Conservation (phyloP, 2,329 filamentous ascomycete species). For the Gremmenia infestans region DNA sequence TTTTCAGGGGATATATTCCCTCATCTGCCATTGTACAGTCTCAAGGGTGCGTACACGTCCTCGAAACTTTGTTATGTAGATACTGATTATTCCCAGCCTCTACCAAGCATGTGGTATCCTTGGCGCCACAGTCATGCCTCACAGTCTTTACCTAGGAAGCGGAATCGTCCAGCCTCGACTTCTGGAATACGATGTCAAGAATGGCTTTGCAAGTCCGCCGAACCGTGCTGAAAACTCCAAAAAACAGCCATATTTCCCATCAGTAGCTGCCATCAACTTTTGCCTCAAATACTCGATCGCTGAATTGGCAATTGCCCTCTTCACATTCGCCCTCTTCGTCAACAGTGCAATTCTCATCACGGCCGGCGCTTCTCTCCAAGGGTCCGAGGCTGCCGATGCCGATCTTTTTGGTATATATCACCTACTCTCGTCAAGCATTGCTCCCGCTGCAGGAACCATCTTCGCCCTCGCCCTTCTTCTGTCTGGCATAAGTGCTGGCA, state of each 20-base stretch:
- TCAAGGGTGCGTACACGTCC: constrained; percentile 39
- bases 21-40: constrained; percentile 53
- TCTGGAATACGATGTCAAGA: constrained; percentile 54
- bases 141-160: constrained; percentile 63
- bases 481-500: constrained; percentile 74
- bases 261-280: constrained; percentile 64
- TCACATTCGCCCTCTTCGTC: constrained; percentile 79
- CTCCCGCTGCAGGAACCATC: constrained; percentile 72
- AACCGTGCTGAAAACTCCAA: constrained; percentile 20
- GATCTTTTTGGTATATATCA: constrained; percentile 81
- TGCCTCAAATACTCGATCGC: constrained; percentile 69
- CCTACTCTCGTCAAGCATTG: constrained; percentile 62
- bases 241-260: constrained; percentile 63
- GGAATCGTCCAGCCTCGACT: constrained; percentile 65
- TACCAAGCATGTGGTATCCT: constrained; percentile 74
- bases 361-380: constrained; percentile 66
- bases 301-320: constrained; percentile 67
- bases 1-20: constrained; percentile 62
- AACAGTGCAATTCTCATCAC: constrained; percentile 80
- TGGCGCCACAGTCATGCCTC: constrained; percentile 71
- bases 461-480: constrained; percentile 78
- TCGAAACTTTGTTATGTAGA: not conserved
- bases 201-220: constrained; percentile 42
- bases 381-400: constrained; percentile 53
- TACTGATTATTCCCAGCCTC: constrained; percentile 35